Conservation (phyloP, 2,329 filamentous ascomycete species). For the Alternaria sp. region DNA sequence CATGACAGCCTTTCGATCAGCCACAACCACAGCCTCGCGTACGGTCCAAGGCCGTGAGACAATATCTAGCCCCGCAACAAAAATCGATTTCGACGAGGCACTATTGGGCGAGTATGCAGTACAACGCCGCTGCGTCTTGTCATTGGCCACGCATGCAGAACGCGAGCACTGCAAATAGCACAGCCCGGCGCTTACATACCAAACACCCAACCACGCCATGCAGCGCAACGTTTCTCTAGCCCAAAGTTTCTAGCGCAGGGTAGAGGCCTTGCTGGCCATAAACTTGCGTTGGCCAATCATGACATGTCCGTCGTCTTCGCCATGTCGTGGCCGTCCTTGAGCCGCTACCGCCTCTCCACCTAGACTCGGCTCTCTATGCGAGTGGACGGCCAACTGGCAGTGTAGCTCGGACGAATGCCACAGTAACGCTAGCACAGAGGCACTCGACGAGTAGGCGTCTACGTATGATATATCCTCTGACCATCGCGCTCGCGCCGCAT, state of each 20-base stretch:
- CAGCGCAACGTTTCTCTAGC: conserved; percentile 33
- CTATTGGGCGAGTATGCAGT: conserved; percentile 43
- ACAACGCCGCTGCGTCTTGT: conserved; percentile 20
- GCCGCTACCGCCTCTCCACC: conserved; percentile 45
- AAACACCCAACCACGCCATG: conserved; percentile 43
- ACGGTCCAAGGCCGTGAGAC: conserved; percentile 7
- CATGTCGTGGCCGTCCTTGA: conserved; percentile 48
- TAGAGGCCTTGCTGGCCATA: conserved; percentile 27
- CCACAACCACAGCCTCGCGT: conserved; percentile 17
- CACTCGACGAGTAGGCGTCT: conserved; percentile 41
- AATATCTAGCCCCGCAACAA: conserved; percentile 14
- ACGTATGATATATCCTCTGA: conserved; percentile 47
- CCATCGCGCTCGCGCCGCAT: conserved; percentile 39
- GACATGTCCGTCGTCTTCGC: conserved; percentile 24
- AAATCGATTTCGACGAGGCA: conserved; percentile 18
- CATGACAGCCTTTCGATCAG: neutral
- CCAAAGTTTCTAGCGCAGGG: conserved; percentile 32
- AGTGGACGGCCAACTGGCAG: conserved; percentile 44
- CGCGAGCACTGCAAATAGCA: conserved; percentile 42
- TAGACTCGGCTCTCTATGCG: conserved; percentile 29
- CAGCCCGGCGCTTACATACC: conserved; percentile 44
- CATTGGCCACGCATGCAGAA: conserved; percentile 38
- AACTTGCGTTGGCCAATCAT: conserved; percentile 41
- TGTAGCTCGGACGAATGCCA: conserved; percentile 41
- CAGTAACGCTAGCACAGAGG: conserved; percentile 35